A percentile compares a stretch with the other conserved stretches of the same genome.
phyloP scores from a whole-genome alignment of 1,139 yeast genomes.

The Geotrichum citri-aurantii region DNA sequence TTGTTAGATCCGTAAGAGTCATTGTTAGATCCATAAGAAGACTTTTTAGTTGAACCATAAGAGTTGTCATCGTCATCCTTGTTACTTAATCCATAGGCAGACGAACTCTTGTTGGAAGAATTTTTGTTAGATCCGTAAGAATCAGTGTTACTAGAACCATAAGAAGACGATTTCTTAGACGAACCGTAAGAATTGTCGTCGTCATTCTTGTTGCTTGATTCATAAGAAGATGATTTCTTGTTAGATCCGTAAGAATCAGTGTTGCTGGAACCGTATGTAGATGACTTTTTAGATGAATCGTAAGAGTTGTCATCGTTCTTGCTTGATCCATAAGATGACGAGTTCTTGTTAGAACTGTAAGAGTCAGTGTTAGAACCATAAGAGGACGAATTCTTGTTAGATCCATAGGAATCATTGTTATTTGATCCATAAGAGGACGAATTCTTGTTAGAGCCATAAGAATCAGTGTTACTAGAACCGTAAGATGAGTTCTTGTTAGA shows the following conservation, averaged over 20 bases:
- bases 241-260: slow-evolving; percentile 19
- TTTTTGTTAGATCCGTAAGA: slow-evolving; percentile 12
- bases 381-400: slow-evolving; percentile 21
- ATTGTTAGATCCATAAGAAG: background rate
- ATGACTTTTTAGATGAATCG: slow-evolving; percentile 6
- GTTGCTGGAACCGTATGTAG: background rate
- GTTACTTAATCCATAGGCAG: slow-evolving; percentile 13
- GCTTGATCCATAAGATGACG: slow-evolving; percentile 1
- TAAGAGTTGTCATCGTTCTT: slow-evolving; percentile 13
- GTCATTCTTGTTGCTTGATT: slow-evolving; percentile 20
- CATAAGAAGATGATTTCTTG: slow-evolving; percentile 7
- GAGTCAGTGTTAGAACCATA: slow-evolving; percentile 24
- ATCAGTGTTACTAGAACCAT: slow-evolving; percentile 14
- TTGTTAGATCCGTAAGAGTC: slow-evolving; percentile 19
- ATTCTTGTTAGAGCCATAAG: slow-evolving; percentile 18
- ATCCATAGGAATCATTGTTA: background rate
- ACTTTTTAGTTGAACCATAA: slow-evolving; percentile 8
- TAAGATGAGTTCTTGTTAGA: background rate
- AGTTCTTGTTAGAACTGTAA: slow-evolving; percentile 18
- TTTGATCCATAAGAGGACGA: slow-evolving; percentile 3
- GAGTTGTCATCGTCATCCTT: slow-evolving; percentile 29
- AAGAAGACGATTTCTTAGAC: slow-evolving; percentile 1
- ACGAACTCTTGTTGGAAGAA: slow-evolving; percentile 1
- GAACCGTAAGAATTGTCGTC: slow-evolving; percentile 19
- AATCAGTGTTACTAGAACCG: slow-evolving; percentile 8